Evolutionary conservation across 768 basidiomycete species (phyloP).

Genomic region (Mycena epipterygia): DNA sequence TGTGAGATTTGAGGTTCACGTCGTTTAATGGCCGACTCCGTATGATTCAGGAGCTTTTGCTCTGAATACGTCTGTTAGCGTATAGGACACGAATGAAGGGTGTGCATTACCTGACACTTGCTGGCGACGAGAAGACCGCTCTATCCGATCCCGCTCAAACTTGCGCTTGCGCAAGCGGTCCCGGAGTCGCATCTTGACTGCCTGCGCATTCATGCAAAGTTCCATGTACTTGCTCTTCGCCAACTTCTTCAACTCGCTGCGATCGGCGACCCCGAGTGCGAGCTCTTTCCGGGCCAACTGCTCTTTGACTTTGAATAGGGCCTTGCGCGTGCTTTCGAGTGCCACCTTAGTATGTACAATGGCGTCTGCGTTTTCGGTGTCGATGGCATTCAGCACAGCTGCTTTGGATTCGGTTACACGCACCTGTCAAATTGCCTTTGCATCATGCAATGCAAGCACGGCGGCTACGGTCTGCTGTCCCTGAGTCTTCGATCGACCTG

Average conservation of each 20-base stretch:
- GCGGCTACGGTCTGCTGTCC: not conserved
- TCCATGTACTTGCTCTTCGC: constrained; percentile 33
- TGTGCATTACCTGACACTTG: constrained; percentile 1
- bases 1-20: constrained; percentile 45
- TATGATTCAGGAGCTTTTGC: constrained; percentile 45
- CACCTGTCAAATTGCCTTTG: not conserved
- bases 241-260: constrained; percentile 23
- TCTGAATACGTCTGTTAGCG: constrained; percentile 40
- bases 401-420: not conserved
- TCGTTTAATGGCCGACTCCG: constrained; percentile 39
- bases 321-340: not conserved
- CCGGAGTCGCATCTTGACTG: constrained; percentile 41
- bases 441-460: not conserved
- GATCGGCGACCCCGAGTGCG: not conserved
- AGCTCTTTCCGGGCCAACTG: constrained; percentile 19
- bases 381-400: not conserved
- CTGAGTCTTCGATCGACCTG: not conserved
- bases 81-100: too few relatives aligned
- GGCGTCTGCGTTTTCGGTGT: not conserved
- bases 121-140: constrained; percentile 35
- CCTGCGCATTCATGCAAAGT: constrained; percentile 39
- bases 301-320: not conserved
- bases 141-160: constrained; percentile 44
- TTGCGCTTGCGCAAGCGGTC: constrained; percentile 40
- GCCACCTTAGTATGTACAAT: not conserved